Base-by-base conservation (phyloP, 192 early-diverging fungal genomes). In the Obelidium mucronatum region DNA sequence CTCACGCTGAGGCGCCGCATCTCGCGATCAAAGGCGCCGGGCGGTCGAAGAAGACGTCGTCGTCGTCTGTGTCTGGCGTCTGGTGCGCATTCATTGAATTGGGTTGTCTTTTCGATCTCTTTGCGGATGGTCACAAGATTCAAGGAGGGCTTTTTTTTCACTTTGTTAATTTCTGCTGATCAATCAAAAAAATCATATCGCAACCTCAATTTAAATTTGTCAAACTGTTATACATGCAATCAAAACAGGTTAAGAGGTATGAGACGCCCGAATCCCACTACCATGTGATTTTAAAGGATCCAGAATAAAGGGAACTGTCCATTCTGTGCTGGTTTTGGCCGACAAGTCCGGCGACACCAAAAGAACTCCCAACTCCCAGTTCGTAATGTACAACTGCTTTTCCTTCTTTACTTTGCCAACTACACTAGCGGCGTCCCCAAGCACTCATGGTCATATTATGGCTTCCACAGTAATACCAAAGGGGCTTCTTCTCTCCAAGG, bases 381-480 rank as follows among this genome's bases (percentile, higher is more conserved):
- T 76, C 28, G 71, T n/a, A 34, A 73, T 39, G 6, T 37, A 2
- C 3, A 67, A 8, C 36, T 13, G 33, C 53, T 22, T 30, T 8
- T 74, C 73, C 30, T 63, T 74, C 40, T 60, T 62, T 59, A 19
- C 31, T 35, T 58, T 39, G 24, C 51, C 69, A 69, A 69, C 19
- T 48, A 53, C 67, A 8, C 51, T 34, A 15, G 39, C 8, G 1
- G n/a, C 33, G 36, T 26, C 72, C 72, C 72, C 72, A 74, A 31
- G 72, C 72, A 40, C 59, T 62, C 72, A 74, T 62, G 13, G 72
- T 74, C 52, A 74, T 58, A n/a, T 76, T 76, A 33, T 76, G 67
- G 31, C 64, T 68, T 34, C 67, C 73, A 52, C 73, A 74, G 39
- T 55, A 59, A 67, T 68, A 59, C 24, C 31, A 56, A 24, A 34